Evolutionary conservation across 2,329 filamentous ascomycete species (phyloP).

Genomic region (Amylocarpus encephaloides): DNA sequence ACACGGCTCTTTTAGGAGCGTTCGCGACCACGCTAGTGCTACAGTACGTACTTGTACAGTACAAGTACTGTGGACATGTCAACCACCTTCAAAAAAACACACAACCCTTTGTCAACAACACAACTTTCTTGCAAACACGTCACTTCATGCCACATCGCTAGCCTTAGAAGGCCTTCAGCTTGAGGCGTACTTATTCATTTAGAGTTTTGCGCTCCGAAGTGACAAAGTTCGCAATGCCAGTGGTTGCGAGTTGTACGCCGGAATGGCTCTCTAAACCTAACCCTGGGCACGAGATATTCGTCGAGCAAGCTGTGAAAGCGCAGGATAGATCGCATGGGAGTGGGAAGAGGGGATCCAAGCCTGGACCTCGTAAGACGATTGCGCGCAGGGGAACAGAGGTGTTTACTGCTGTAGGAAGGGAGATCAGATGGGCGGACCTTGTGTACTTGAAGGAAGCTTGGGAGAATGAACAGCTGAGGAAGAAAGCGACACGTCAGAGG

Average conservation of each 20-base stretch:
- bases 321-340: slow-evolving; percentile 25
- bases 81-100: slow-evolving; percentile 16
- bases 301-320: slow-evolving; percentile 36
- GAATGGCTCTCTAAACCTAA: slow-evolving; percentile 76
- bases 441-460: slow-evolving; percentile 65
- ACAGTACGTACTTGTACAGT: too few species aligned
- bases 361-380: slow-evolving; percentile 59
- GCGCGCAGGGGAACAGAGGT: slow-evolving; percentile 79
- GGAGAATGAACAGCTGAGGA: slow-evolving; percentile 34
- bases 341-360: slow-evolving; percentile 37
- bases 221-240: slow-evolving; percentile 60
- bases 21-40: slow-evolving; percentile 13
- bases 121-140: slow-evolving; percentile 10
- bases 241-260: slow-evolving; percentile 78
- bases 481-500: slow-evolving; percentile 15
- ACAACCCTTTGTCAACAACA: slow-evolving; percentile 17
- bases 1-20: slow-evolving; percentile 9
- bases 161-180: slow-evolving; percentile 7
- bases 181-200: slow-evolving; percentile 17
- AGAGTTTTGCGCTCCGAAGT: slow-evolving; percentile 7
- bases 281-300: slow-evolving; percentile 74
- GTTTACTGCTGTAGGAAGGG: slow-evolving; percentile 80
- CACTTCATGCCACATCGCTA: slow-evolving; percentile 6
- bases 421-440: slow-evolving; percentile 88
- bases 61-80: too few species aligned